Evolutionary conservation across 2,329 filamentous ascomycete genomes (phyloP).

Genomic region (Setomelanomma holmii): DNA sequence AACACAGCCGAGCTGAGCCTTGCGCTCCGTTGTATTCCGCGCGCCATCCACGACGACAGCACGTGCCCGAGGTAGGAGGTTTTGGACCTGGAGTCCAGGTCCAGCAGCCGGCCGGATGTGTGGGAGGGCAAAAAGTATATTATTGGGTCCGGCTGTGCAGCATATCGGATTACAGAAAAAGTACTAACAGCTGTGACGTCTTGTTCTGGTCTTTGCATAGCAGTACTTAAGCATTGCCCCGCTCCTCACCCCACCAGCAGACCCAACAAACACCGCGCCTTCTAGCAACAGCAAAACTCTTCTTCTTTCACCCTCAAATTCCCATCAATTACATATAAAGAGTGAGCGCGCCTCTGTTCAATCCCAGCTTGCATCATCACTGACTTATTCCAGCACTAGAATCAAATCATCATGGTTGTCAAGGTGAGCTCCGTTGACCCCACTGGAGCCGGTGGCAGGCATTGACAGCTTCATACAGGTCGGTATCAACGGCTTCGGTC

Average conservation of each 20-base stretch:
- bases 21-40: conserved; percentile 35
- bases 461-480: conserved; percentile 62
- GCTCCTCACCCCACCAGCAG: conserved; percentile 39
- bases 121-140: conserved; percentile 31
- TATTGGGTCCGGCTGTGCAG: conserved; percentile 38
- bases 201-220: conserved; percentile 8
- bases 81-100: conserved; percentile 17
- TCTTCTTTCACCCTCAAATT: conserved; percentile 24
- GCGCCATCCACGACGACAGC: conserved; percentile 19
- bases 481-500: conserved; percentile 99
- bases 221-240: conserved; percentile 31
- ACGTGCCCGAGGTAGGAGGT: conserved; percentile 37
- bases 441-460: conserved; percentile 23
- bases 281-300: conserved; percentile 25
- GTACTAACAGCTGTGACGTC: conserved; percentile 39
- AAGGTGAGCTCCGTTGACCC: conserved; percentile 48
- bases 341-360: conserved; percentile 23
- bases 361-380: conserved; percentile 12
- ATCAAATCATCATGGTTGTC: conserved; percentile 53
- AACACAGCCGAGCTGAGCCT: conserved; percentile 14
- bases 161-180: conserved; percentile 43
- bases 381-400: conserved; percentile 29
- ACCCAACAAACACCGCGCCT: conserved; percentile 37
- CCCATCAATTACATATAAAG: conserved; percentile 27
- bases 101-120: conserved; percentile 43